These are phyloP conservation scores for Iberis pinnata DNA, from an alignment of 345 rosid genomes.

Conservation along the genomic window DNA sequence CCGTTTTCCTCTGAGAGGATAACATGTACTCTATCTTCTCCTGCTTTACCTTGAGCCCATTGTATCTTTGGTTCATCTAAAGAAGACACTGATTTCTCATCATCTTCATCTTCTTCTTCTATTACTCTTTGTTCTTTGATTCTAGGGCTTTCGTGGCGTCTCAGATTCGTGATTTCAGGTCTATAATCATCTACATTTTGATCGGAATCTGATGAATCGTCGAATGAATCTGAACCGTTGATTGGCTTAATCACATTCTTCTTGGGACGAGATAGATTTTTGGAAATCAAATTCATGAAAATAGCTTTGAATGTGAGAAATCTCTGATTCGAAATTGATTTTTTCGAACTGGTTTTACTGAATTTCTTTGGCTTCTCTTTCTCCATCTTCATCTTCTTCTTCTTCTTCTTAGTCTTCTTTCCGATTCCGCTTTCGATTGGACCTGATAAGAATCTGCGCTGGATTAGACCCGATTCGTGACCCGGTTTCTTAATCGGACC, in stretches of 20 bases:
- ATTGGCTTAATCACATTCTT: conserved; percentile 31
- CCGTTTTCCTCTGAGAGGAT: conserved; percentile 75
- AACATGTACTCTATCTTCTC: conserved; percentile 89
- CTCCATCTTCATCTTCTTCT: conserved; percentile 16
- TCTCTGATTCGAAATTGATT: conserved; percentile 14
- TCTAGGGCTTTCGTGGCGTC: conserved; percentile 18
- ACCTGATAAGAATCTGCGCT: conserved; percentile 34
- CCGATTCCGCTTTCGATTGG: conserved; percentile 41
- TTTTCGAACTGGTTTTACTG: neutral
- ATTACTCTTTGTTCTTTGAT: conserved; percentile 11
- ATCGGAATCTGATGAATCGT: conserved; percentile 30
- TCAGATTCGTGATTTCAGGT: conserved; percentile 5
- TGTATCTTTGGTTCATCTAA: conserved; percentile 52
- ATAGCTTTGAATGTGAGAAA: conserved; percentile 23
- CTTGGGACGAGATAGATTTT: conserved; percentile 31
- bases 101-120: too few relatives aligned
- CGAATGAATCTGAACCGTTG: conserved; percentile 22
- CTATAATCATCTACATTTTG: neutral
- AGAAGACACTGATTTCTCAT: conserved; percentile 34
- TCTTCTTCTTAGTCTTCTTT: conserved; percentile 20
- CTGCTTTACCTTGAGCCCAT: conserved; percentile 96
- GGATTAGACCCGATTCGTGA: conserved; percentile 28
- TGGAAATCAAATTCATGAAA: conserved; percentile 38
- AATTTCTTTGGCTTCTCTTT: conserved; percentile 33
- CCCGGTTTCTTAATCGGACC: conserved; percentile 31